A percentile compares a stretch with the other conserved stretches of the same genome.
These are phyloP conservation scores for Microthlaspi erraticum DNA, from an alignment of 345 rosid genomes.

Conservation along the genomic window DNA sequence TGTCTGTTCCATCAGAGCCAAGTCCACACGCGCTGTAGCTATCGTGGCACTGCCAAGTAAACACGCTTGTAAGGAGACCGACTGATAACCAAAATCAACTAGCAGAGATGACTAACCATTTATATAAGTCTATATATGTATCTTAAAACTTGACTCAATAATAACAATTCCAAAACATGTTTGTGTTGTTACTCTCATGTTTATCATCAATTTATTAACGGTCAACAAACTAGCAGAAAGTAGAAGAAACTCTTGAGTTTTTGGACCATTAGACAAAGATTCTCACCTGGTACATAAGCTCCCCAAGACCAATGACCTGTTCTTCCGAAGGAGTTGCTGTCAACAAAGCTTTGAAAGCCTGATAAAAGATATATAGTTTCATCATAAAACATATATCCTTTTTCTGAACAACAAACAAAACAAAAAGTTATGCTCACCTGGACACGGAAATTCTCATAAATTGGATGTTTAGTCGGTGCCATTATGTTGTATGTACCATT, in stretches of 20 bases:
- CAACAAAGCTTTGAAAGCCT: conserved; percentile 91
- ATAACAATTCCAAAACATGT: too few relatives aligned
- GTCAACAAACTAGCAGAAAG: background rate
- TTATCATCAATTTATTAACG: background rate
- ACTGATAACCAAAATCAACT: background rate
- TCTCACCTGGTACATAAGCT: conserved; percentile 83
- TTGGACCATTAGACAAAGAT: conserved; percentile 1
- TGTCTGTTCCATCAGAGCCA: conserved; percentile 84
- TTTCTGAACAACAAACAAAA: too few relatives aligned
- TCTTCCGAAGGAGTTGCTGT: conserved; percentile 79
- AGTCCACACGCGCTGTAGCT: conserved; percentile 89
- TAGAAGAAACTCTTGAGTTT: background rate
- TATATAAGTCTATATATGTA: too few relatives aligned
- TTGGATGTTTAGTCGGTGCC: conserved; percentile 80
- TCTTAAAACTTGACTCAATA: too few relatives aligned
- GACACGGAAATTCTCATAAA: conserved; percentile 85
- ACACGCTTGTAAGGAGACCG: background rate
- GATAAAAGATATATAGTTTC: too few relatives aligned
- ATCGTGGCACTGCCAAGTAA: conserved; percentile 70
- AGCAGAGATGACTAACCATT: too few relatives aligned
- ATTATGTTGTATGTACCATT: conserved; percentile 62
- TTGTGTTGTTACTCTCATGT: too few relatives aligned
- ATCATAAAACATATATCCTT: too few relatives aligned
- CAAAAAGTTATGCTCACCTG: too few relatives aligned
- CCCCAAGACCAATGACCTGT: conserved; percentile 84